These are phyloP conservation scores for Grosmannia penicillata DNA, from an alignment of 2,329 filamentous ascomycete species.

Conservation along the genomic window DNA sequence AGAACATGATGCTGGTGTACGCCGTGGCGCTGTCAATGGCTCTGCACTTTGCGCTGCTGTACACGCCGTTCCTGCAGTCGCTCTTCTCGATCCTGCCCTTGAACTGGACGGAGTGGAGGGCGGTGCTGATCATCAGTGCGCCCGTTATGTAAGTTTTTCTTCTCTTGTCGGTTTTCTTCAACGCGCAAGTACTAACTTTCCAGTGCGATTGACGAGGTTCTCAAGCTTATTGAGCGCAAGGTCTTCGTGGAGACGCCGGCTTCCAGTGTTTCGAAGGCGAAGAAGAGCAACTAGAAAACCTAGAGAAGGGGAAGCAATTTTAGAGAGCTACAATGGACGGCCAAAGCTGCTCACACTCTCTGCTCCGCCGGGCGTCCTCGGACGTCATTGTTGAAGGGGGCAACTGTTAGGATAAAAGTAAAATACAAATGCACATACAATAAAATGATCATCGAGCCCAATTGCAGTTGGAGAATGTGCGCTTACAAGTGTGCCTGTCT, in stretches of 20 bases:
- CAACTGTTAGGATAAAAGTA: no score
- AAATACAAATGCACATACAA: no score
- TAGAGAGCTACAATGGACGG: no score
- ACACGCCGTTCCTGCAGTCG: conserved; percentile 74
- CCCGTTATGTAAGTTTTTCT: conserved; percentile 68
- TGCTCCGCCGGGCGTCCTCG: no score
- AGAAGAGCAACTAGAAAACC: conserved; percentile 36
- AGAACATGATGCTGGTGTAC: conserved; percentile 96
- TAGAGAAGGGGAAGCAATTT: neutral
- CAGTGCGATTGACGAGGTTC: conserved; percentile 66
- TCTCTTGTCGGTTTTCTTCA: neutral
- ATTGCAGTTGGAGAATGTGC: no score
- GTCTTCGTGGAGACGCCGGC: conserved; percentile 43
- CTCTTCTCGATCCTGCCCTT: conserved; percentile 87
- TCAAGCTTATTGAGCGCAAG: conserved; percentile 63
- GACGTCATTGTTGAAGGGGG: no score
- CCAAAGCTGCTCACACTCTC: no score
- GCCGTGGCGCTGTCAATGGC: conserved; percentile 88
- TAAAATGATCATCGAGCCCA: no score
- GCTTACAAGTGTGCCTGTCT: no score
- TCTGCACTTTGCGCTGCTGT: conserved; percentile 86
- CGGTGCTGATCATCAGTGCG: conserved; percentile 73
- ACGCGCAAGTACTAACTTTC: no score
- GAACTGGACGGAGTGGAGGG: conserved; percentile 79
- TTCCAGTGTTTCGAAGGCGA: conserved; percentile 23